Conservation (phyloP, 495 filamentous ascomycete species). For the Staphylotrichum tortipilum region DNA sequence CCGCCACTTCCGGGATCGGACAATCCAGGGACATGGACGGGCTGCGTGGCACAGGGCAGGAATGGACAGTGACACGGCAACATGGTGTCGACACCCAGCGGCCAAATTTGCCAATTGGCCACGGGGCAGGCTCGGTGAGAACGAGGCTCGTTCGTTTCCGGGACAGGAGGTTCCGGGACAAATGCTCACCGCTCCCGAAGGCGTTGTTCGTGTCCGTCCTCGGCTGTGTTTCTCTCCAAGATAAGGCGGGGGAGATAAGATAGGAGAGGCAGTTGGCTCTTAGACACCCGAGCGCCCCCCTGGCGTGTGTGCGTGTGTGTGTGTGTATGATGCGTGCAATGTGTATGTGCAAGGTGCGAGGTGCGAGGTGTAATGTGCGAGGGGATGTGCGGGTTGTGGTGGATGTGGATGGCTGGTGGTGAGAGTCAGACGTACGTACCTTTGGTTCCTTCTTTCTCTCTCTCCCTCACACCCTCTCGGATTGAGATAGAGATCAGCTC, state of each 20-base stretch:
- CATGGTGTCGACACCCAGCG: slow-evolving; percentile 9
- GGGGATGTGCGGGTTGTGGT: no score
- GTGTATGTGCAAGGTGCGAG: no score
- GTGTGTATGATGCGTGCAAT: background rate
- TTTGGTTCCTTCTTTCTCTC: no score
- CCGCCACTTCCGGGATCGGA: slow-evolving; percentile 18
- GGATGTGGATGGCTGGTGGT: no score
- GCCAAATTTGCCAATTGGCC: slow-evolving; percentile 14
- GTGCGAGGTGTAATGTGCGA: no score
- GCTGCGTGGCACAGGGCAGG: slow-evolving; percentile 18
- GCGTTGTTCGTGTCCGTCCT: background rate
- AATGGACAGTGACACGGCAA: slow-evolving; percentile 20
- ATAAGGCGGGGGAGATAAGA: no score
- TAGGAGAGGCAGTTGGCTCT: background rate
- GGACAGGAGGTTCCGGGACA: slow-evolving; percentile 15
- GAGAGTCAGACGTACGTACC: slow-evolving; percentile 1
- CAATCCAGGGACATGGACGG: slow-evolving; percentile 11
- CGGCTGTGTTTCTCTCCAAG: background rate
- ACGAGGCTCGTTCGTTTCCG: slow-evolving; percentile 16
- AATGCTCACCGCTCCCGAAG: slow-evolving; percentile 11
- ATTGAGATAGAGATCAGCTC: background rate
- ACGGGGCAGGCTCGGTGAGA: slow-evolving; percentile 4
- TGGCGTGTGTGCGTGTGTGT: no score
- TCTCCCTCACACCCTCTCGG: no score
- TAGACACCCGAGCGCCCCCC: background rate